Percentiles rank a stretch among this genome's conserved stretches.
phyloP scores from a whole-genome alignment of 805 yeast genomes.

The Candida incommunis region DNA sequence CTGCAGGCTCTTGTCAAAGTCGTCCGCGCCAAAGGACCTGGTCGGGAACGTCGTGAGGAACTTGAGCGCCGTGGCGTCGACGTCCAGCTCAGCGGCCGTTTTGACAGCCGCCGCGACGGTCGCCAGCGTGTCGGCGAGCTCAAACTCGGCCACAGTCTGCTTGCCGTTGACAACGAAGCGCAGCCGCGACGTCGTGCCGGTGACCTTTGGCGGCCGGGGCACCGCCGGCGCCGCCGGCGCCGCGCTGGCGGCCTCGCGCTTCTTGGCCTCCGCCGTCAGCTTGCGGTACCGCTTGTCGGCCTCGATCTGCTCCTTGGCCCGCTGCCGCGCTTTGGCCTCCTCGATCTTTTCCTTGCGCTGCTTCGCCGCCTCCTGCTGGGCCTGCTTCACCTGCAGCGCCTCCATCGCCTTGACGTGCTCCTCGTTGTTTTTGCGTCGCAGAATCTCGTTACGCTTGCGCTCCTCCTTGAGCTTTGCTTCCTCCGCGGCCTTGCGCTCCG shows the following conservation, averaged over 20 bases:
- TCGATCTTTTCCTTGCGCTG: conserved; percentile 17
- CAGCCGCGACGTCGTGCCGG: conserved; percentile 7
- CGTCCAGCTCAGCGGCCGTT: conserved; percentile 12
- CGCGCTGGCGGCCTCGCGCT: conserved; percentile 5
- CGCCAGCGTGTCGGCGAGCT: not conserved
- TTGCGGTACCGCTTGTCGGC: conserved; percentile 21
- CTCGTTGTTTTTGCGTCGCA: conserved; percentile 16
- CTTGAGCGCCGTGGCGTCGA: conserved; percentile 10
- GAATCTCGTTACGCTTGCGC: conserved; percentile 16
- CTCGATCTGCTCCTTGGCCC: conserved; percentile 20
- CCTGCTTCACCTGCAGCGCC: conserved; percentile 19
- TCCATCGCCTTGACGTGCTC: conserved; percentile 17
- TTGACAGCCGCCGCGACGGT: conserved; percentile 18
- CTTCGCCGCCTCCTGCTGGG: conserved; percentile 18
- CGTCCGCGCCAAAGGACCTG: conserved; percentile 10
- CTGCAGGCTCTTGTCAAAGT: conserved; percentile 14
- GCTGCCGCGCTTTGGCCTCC: conserved; percentile 18
- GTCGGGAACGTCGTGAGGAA: conserved; percentile 21
- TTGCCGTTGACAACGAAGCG: conserved; percentile 13
- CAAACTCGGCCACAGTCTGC: conserved; percentile 1
- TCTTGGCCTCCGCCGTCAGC: conserved; percentile 8
- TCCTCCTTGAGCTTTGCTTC: conserved; percentile 19
- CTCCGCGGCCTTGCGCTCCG: conserved; percentile 17
- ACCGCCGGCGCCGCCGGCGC: conserved; percentile 6
- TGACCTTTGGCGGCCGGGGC: conserved; percentile 6